Percentiles rank a stretch among this genome's conserved stretches.
Conservation (phyloP, 2,329 filamentous ascomycete genomes). For the Beauveria brongniartii region DNA sequence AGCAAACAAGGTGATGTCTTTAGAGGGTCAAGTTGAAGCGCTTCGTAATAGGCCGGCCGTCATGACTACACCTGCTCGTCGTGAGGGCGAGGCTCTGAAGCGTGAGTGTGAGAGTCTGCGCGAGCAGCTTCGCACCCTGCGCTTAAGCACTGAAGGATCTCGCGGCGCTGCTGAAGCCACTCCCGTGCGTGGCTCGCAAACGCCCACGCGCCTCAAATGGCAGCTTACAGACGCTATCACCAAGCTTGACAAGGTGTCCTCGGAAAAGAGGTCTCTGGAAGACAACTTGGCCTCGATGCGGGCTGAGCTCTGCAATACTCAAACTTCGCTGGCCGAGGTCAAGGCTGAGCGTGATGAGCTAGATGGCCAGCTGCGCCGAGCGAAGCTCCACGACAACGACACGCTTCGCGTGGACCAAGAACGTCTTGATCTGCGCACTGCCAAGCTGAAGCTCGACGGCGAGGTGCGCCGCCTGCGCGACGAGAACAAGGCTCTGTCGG, state of each 20-base stretch:
- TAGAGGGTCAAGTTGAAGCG: constrained; percentile 67
- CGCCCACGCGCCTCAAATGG: constrained; percentile 44
- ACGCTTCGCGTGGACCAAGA: constrained; percentile 58
- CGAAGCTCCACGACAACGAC: constrained; percentile 48
- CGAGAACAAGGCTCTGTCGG: constrained; percentile 49
- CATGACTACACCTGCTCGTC: constrained; percentile 4
- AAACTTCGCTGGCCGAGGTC: constrained; percentile 46
- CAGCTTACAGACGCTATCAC: constrained; percentile 50
- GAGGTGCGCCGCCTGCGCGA: constrained; percentile 58
- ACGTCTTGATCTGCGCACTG: constrained; percentile 57
- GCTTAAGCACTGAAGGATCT: constrained; percentile 18
- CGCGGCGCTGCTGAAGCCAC: constrained; percentile 19
- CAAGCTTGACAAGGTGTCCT: constrained; percentile 46
- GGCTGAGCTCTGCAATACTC: constrained; percentile 51
- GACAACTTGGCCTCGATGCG: constrained; percentile 53
- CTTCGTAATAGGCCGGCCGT: neutral
- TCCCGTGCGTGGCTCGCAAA: constrained; percentile 29
- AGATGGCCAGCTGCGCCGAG: constrained; percentile 48
- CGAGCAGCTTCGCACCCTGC: constrained; percentile 32
- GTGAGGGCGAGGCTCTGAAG: constrained; percentile 20
- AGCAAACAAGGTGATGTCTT: constrained; percentile 54
- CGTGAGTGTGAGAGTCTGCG: constrained; percentile 22
- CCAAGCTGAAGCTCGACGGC: constrained; percentile 59
- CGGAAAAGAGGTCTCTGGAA: constrained; percentile 56
- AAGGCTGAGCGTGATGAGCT: constrained; percentile 61